phyloP scores from a whole-genome alignment of 2,329 filamentous ascomycete species.

The Apiospora pterosperma region DNA sequence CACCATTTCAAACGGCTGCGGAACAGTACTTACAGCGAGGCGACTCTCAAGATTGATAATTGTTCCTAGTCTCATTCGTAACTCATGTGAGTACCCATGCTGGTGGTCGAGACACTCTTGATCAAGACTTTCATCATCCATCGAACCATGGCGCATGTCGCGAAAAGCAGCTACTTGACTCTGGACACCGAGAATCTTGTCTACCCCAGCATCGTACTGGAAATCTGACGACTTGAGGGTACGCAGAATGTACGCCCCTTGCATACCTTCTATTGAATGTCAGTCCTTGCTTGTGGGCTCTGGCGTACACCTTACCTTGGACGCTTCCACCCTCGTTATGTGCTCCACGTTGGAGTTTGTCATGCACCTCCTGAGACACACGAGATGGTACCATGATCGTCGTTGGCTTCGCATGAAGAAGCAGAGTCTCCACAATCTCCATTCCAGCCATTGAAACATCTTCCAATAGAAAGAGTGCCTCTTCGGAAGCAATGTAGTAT shows the following conservation, averaged over 20 bases:
- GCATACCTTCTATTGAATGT: constrained; percentile 29
- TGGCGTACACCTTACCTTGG: constrained; percentile 14
- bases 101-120: constrained; percentile 33
- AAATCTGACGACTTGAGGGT: constrained; percentile 72
- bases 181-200: constrained; percentile 59
- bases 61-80: constrained; percentile 65
- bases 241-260: constrained; percentile 53
- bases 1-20: neutral
- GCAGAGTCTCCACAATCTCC: constrained; percentile 63
- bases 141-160: constrained; percentile 60
- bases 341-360: constrained; percentile 30
- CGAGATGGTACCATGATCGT: constrained; percentile 50
- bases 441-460: constrained; percentile 68
- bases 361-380: constrained; percentile 37
- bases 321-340: neutral
- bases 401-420: constrained; percentile 53
- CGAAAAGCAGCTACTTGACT: constrained; percentile 45
- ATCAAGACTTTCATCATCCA: constrained; percentile 35
- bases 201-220: constrained; percentile 60
- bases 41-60: constrained; percentile 71
- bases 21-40: constrained; percentile 52
- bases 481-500: constrained; percentile 71
- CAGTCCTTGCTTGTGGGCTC: constrained; percentile 20
- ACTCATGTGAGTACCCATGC: constrained; percentile 56
- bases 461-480: constrained; percentile 71